phyloP scores from a whole-genome alignment of 2,329 filamentous ascomycete species.

The Cyclaneusma minus region DNA sequence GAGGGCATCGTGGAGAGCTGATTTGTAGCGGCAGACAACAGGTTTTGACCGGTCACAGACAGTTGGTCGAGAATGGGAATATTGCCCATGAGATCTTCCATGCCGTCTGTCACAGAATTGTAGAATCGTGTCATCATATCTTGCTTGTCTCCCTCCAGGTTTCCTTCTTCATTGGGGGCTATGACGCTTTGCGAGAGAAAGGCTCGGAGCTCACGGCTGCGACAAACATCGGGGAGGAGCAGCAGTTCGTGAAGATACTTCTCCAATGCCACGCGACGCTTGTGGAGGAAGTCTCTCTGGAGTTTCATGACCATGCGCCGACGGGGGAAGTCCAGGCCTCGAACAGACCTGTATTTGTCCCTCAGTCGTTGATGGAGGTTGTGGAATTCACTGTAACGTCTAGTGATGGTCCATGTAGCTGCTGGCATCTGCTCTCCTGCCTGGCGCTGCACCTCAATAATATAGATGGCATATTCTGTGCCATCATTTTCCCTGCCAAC shows the following conservation, averaged over 20 bases:
- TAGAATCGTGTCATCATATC: conserved; percentile 92
- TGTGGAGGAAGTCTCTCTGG: conserved; percentile 88
- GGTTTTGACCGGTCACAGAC: conserved; percentile 79
- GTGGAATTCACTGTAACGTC: conserved; percentile 92
- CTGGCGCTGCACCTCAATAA: conserved; percentile 79
- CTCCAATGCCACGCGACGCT: conserved; percentile 70
- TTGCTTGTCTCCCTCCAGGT: conserved; percentile 51
- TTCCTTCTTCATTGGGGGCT: conserved; percentile 38
- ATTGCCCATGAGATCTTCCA: conserved; percentile 95
- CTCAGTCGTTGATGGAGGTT: conserved; percentile 85
- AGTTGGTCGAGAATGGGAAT: conserved; percentile 91
- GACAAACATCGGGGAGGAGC: conserved; percentile 80
- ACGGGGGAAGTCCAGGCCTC: conserved; percentile 80
- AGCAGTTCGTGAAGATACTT: conserved; percentile 72
- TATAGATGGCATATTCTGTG: conserved; percentile 83
- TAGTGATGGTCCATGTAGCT: conserved; percentile 85
- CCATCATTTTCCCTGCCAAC: conserved; percentile 86
- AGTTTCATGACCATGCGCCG: conserved; percentile 91
- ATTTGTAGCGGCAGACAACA: conserved; percentile 61
- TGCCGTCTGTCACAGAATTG: conserved; percentile 90
- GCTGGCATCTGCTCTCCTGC: conserved; percentile 93
- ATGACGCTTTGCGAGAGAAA: conserved; percentile 85
- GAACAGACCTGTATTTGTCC: conserved; percentile 70
- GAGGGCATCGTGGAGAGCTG: conserved; percentile 42
- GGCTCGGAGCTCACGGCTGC: conserved; percentile 77